phyloP scores from a whole-genome alignment of 768 basidiomycete genomes.

The Kwoniella dendrophila region DNA sequence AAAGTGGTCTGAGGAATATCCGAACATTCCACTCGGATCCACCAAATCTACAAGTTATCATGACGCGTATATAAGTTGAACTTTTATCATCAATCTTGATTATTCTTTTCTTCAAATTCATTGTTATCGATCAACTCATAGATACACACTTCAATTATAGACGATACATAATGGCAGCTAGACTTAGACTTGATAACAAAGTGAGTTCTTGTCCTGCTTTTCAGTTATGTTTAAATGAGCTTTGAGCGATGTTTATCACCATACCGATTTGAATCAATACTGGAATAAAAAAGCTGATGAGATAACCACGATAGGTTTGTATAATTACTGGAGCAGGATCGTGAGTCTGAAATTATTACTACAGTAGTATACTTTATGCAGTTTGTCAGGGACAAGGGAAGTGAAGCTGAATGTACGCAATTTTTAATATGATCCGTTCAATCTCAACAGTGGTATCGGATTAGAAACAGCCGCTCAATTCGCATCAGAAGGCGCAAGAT shows the following conservation, averaged over 20 bases:
- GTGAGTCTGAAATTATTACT: constrained; percentile 63
- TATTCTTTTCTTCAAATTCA: neutral
- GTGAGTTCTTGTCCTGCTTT: constrained; percentile 1
- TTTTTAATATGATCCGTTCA: too few species aligned
- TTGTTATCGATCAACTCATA: neutral
- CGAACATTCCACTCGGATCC: constrained; percentile 7
- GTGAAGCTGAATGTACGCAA: too few species aligned
- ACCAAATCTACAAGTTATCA: neutral
- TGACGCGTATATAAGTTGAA: neutral
- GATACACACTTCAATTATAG: neutral
- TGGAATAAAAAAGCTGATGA: neutral
- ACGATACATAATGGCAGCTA: constrained; percentile 15
- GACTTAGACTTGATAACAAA: constrained; percentile 29
- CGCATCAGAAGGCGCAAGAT: constrained; percentile 88
- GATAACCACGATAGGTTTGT: constrained; percentile 42
- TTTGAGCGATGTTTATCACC: neutral
- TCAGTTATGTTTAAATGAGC: neutral
- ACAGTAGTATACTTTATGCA: too few species aligned
- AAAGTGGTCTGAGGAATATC: neutral
- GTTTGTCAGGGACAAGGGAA: too few species aligned
- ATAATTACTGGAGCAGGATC: constrained; percentile 85
- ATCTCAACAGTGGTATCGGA: constrained; percentile 98
- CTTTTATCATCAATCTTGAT: neutral
- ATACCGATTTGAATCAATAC: neutral
- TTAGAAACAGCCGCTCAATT: constrained; percentile 94